phyloP scores from a whole-genome alignment of 768 basidiomycete species.

The Suillus paluster region DNA sequence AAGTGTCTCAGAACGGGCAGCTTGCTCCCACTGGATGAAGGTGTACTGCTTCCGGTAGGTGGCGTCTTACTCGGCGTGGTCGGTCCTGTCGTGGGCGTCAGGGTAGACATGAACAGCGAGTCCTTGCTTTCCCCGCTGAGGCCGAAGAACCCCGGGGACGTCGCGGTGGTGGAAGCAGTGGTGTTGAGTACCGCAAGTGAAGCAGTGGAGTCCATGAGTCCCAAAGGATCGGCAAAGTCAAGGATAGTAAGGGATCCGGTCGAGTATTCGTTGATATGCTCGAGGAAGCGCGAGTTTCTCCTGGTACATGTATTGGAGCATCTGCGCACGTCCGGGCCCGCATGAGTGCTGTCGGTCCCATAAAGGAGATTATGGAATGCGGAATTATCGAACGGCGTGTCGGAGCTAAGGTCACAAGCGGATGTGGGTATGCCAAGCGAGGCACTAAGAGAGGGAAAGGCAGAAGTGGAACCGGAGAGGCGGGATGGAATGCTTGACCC shows the following conservation, averaged over 20 bases:
- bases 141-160: slow-evolving; percentile 14
- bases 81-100: slow-evolving; percentile 23
- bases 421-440: neutral
- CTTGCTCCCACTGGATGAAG: slow-evolving; percentile 29
- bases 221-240: neutral
- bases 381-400: slow-evolving; percentile 27
- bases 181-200: slow-evolving; percentile 16
- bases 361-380: slow-evolving; percentile 14
- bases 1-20: slow-evolving; percentile 34
- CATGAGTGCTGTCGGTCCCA: neutral
- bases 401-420: slow-evolving; percentile 7
- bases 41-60: neutral
- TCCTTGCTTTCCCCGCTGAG: slow-evolving; percentile 21
- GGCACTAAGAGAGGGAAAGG: slow-evolving; percentile 8
- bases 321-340: slow-evolving; percentile 12
- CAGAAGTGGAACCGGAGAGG: slow-evolving; percentile 25
- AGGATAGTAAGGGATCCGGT: slow-evolving; percentile 15
- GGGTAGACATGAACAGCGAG: slow-evolving; percentile 27
- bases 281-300: slow-evolving; percentile 26
- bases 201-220: neutral
- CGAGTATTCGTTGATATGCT: slow-evolving; percentile 22
- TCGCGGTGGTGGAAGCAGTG: slow-evolving; percentile 13
- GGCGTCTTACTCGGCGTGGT: slow-evolving; percentile 32
- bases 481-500: slow-evolving; percentile 24
- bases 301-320: slow-evolving; percentile 7